phyloP scores from a whole-genome alignment of 2,329 filamentous ascomycete genomes.

The Colletotrichum lindemuthianum region DNA sequence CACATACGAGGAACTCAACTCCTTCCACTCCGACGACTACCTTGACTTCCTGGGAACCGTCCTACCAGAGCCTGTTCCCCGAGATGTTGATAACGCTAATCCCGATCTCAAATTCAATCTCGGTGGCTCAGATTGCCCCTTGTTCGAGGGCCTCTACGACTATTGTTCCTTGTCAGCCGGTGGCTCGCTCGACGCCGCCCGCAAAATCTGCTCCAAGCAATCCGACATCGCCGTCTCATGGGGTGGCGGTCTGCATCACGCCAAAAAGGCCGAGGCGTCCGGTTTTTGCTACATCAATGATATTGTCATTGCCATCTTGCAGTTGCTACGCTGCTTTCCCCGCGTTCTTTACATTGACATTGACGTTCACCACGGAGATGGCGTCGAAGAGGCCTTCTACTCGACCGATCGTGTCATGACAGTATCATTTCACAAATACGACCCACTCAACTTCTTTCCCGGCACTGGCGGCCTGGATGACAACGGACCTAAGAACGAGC shows the following conservation, averaged over 20 bases:
- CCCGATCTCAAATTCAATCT: slow-evolving; percentile 83
- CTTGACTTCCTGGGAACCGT: slow-evolving; percentile 86
- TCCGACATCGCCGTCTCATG: slow-evolving; percentile 97
- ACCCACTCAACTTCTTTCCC: slow-evolving; percentile 84
- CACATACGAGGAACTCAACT: slow-evolving; percentile 85
- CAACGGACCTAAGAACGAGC: slow-evolving; percentile 83
- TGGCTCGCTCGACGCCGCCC: slow-evolving; percentile 88
- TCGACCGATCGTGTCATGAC: slow-evolving; percentile 92
- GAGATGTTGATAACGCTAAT: slow-evolving; percentile 72
- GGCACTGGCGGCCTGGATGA: slow-evolving; percentile 89
- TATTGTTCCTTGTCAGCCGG: slow-evolving; percentile 96
- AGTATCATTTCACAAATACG: slow-evolving; percentile 96
- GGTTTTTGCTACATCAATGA: slow-evolving; percentile 99
- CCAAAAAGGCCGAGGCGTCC: slow-evolving; percentile 91
- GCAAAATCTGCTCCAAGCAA: slow-evolving; percentile 85
- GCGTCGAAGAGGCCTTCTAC: slow-evolving; percentile 91
- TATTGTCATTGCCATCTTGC: slow-evolving; percentile 92
- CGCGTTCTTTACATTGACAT: slow-evolving; percentile 96
- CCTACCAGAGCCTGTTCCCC: slow-evolving; percentile 69
- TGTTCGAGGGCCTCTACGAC: slow-evolving; percentile 95
- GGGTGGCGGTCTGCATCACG: slow-evolving; percentile 96
- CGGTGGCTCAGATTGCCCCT: slow-evolving; percentile 89
- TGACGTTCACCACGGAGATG: slow-evolving; percentile 91
- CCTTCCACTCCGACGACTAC: slow-evolving; percentile 90
- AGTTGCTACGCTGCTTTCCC: slow-evolving; percentile 82